phyloP scores from a whole-genome alignment of 129 eudicot species.

The Chrysanthemum makinoi region DNA sequence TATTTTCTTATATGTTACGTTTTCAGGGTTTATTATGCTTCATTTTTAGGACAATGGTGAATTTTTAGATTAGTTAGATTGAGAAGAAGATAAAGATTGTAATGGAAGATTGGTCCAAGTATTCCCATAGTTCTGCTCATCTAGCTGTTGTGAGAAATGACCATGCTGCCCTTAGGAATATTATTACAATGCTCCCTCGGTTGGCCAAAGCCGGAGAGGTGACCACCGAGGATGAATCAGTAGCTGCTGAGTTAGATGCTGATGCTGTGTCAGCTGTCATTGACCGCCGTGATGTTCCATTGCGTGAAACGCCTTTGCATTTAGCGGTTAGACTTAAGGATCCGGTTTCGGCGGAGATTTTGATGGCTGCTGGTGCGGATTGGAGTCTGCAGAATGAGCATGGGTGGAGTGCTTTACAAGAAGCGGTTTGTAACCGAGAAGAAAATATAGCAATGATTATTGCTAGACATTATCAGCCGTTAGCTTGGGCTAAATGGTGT shows the following conservation, averaged over 20 bases:
- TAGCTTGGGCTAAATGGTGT: conserved; percentile 96
- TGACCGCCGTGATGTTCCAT: conserved; percentile 85
- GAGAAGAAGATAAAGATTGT: conserved; percentile 10
- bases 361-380: conserved; percentile 94
- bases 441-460: conserved; percentile 85
- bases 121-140: conserved; percentile 76
- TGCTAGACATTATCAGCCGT: conserved; percentile 86
- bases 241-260: conserved; percentile 68
- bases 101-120: conserved; percentile 81
- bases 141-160: conserved; percentile 62
- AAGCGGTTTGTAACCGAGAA: conserved; percentile 81
- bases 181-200: conserved; percentile 51
- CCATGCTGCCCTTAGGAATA: conserved; percentile 43
- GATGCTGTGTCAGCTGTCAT: conserved; percentile 64
- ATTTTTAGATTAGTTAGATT: not conserved
- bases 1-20: not conserved
- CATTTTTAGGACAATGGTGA: conserved; percentile 1
- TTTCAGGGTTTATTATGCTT: conserved; percentile 1
- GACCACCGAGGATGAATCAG: conserved; percentile 60
- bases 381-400: conserved; percentile 93
- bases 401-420: conserved; percentile 95
- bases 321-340: conserved; percentile 86
- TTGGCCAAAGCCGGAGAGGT: conserved; percentile 86
- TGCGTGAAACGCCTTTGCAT: conserved; percentile 85
- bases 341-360: conserved; percentile 63